Base-by-base conservation (phyloP, 495 filamentous ascomycete species). In the Entonaema liquescens region DNA sequence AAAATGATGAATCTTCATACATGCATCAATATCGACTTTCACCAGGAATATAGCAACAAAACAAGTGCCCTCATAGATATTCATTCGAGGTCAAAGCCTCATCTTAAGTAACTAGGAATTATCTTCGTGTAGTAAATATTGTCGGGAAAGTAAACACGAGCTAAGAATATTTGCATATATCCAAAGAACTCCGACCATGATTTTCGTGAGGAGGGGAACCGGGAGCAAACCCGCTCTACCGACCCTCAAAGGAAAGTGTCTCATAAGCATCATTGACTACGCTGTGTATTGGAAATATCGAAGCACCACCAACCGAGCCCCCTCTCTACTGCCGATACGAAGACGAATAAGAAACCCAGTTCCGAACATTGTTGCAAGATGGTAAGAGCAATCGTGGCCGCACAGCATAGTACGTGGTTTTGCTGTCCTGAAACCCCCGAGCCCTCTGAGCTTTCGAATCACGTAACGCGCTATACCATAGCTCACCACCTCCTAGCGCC, bases 401-500 rank as follows among this genome's bases (percentile, higher is more conserved):
- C 17, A 28, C 19, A 33, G 40, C 17, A 25, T 28, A 40, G 19
- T 33, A 33, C 11, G 31, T 35, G 53, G 42, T 25, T 9, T 29
- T 19, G 9, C 2, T 28, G 17, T 52, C 21, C 11, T 31, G 61
- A 21, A 28, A 53, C 21, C 21, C n/a, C 42, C 19, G 8, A 23
- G 17, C 19, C 19, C 42, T 40, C 42, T 23, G 19, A 23, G 11
- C 19, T 47, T 23, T 47, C 5, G 19, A 47, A 47, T 21, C 42
- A 9, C 19, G 3, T 23, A 23, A 23, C 21, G 19, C 19, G 42
- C 19, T 21, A 21, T 23, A 23, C 21, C 42, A 23, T 47, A 44
- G 25, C 15, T 11, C 26, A 13, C 6, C 1, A 5, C 19, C 12
- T 28, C 11, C 61, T 63, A 80, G 29, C 84, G 76, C 59, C 80